Percentiles rank a stretch among this genome's conserved stretches.
Evolutionary conservation across 1,284 basidiomycete genomes (phyloP).

Genomic region (Sparassis latifolia): DNA sequence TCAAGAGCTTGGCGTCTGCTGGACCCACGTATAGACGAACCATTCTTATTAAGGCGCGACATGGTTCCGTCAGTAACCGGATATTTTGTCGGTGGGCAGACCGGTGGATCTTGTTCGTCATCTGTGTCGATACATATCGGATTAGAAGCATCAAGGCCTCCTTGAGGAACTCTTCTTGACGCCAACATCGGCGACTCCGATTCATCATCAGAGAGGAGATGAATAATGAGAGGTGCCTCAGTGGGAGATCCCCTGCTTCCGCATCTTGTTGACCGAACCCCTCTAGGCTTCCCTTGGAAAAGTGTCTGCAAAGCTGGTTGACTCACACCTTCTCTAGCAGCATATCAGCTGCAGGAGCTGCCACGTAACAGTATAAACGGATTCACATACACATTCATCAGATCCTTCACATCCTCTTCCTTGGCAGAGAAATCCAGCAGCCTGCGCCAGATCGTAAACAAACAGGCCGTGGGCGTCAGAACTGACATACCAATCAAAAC

Average conservation of each 20-base stretch:
- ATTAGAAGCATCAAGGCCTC: not conserved
- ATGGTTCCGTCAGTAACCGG: no score
- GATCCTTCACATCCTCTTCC: slow-evolving; percentile 7
- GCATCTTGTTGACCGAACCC: not conserved
- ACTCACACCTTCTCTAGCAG: not conserved
- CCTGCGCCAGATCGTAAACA: slow-evolving; percentile 5
- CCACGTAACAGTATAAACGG: not conserved
- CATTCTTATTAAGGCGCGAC: no score
- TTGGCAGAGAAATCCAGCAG: slow-evolving; percentile 11
- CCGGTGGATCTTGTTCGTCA: not conserved
- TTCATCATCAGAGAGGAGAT: slow-evolving; percentile 3
- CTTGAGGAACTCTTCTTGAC: not conserved
- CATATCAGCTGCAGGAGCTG: not conserved
- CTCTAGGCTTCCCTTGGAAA: not conserved
- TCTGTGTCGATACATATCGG: not conserved
- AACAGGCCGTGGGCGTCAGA: no score
- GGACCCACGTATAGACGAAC: no score
- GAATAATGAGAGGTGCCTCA: not conserved
- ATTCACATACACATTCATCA: slow-evolving; percentile 14
- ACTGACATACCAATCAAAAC: slow-evolving; percentile 17
- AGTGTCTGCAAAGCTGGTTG: not conserved
- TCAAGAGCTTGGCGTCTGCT: no score
- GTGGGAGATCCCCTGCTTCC: no score
- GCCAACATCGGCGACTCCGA: not conserved
- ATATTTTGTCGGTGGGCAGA: no score